phyloP scores from a whole-genome alignment of 1,139 yeast species.

The Arxiozyma heterogenica region DNA sequence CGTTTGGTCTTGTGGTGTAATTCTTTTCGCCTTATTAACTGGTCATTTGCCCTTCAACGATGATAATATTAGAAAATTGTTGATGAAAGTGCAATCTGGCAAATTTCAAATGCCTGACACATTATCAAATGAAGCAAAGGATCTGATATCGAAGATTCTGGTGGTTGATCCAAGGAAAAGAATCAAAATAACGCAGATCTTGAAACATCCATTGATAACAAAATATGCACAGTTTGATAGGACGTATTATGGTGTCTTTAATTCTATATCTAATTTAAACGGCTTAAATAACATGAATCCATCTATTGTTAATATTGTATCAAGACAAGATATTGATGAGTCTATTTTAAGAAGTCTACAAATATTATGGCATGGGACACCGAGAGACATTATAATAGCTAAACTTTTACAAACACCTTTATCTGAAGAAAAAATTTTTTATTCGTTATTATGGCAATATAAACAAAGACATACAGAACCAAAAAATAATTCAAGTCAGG shows the following conservation, averaged over 20 bases:
- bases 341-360: conserved; percentile 80
- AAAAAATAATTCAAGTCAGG: conserved; percentile 6
- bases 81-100: conserved; percentile 70
- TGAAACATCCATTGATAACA: conserved; percentile 66
- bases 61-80: conserved; percentile 60
- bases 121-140: conserved; percentile 74
- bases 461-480: conserved; percentile 43
- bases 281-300: conserved; percentile 19
- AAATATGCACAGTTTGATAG: conserved; percentile 40
- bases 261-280: conserved; percentile 27
- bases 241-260: conserved; percentile 28
- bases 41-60: conserved; percentile 80
- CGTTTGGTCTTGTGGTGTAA: conserved; percentile 82
- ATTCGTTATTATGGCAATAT: conserved; percentile 72
- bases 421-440: conserved; percentile 84
- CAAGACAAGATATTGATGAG: conserved; percentile 56
- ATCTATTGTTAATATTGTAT: conserved; percentile 30
- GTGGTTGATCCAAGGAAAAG: conserved; percentile 72
- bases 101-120: conserved; percentile 63
- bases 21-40: conserved; percentile 63
- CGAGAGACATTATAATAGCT: conserved; percentile 48
- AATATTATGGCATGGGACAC: conserved; percentile 85
- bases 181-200: conserved; percentile 63
- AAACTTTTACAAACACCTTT: conserved; percentile 50
- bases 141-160: conserved; percentile 73